phyloP scores from a whole-genome alignment of 768 basidiomycete species.

The Tricholoma saponaceum region DNA sequence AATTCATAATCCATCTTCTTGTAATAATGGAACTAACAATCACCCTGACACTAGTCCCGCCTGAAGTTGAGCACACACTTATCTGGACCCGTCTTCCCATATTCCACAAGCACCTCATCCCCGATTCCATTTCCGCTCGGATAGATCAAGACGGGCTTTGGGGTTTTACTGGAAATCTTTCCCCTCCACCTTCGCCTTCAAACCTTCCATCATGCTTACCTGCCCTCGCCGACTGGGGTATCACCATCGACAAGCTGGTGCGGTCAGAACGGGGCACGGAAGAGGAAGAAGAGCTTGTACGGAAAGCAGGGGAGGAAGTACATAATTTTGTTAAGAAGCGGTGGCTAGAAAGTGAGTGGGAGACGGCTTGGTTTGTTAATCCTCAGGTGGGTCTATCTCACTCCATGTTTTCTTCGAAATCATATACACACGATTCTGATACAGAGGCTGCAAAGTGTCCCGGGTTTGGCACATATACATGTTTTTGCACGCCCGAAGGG shows the following conservation, averaged over 20 bases:
- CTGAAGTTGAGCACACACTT: constrained; percentile 68
- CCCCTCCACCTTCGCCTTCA: constrained; percentile 58
- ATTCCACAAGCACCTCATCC: constrained; percentile 55
- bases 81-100: constrained; percentile 78
- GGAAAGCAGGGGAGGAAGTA: constrained; percentile 53
- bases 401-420: not conserved
- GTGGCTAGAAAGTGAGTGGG: constrained; percentile 77
- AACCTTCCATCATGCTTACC: constrained; percentile 53
- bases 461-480: constrained; percentile 79
- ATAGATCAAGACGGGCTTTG: constrained; percentile 75
- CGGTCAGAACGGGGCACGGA: constrained; percentile 45
- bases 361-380: constrained; percentile 91
- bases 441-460: constrained; percentile 80
- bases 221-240: constrained; percentile 65
- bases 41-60: constrained; percentile 44
- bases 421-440: not conserved
- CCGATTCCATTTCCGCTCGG: constrained; percentile 46
- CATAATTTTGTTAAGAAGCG: constrained; percentile 56
- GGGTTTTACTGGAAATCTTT: constrained; percentile 68
- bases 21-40: constrained; percentile 27
- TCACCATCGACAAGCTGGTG: constrained; percentile 59
- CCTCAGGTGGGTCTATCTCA: constrained; percentile 57
- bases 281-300: constrained; percentile 50
- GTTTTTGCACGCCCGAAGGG: constrained; percentile 69
- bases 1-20: constrained; percentile 6